Evolutionary conservation across 2,329 filamentous ascomycete genomes (phyloP).

Genomic region (Ploettnerulaceae sp.): DNA sequence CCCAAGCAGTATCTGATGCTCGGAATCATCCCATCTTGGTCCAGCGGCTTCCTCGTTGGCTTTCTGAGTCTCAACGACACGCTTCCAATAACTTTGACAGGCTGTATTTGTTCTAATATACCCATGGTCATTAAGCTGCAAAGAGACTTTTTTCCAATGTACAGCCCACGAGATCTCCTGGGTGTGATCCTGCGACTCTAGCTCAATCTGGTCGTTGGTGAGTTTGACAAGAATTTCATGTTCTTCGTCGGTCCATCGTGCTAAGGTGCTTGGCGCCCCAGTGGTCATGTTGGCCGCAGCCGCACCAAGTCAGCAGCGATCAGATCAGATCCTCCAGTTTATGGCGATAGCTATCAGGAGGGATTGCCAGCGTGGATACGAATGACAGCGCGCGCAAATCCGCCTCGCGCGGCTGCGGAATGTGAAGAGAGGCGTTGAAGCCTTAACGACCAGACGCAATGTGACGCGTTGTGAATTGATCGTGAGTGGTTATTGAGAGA

Average conservation of each 20-base stretch:
- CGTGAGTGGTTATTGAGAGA: no score
- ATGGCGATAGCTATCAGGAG: no score
- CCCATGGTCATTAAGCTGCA: constrained; percentile 1
- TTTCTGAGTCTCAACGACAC: constrained; percentile 7
- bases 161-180: constrained; percentile 11
- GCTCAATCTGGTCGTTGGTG: constrained; percentile 15
- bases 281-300: no score
- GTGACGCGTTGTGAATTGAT: no score
- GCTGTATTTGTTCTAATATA: constrained; percentile 7
- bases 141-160: constrained; percentile 9
- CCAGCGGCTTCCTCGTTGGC: constrained; percentile 14
- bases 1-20: constrained; percentile 11
- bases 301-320: no score
- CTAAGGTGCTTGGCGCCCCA: no score
- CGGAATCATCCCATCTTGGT: constrained; percentile 13
- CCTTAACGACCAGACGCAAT: no score
- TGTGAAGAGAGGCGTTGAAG: no score
- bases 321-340: no score
- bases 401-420: no score
- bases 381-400: no score
- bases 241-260: constrained; percentile 15
- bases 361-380: no score
- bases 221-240: constrained; percentile 12
- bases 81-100: constrained; percentile 14
- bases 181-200: constrained; percentile 11